phyloP scores from a whole-genome alignment of 768 basidiomycete genomes.

The Russula lepida region DNA sequence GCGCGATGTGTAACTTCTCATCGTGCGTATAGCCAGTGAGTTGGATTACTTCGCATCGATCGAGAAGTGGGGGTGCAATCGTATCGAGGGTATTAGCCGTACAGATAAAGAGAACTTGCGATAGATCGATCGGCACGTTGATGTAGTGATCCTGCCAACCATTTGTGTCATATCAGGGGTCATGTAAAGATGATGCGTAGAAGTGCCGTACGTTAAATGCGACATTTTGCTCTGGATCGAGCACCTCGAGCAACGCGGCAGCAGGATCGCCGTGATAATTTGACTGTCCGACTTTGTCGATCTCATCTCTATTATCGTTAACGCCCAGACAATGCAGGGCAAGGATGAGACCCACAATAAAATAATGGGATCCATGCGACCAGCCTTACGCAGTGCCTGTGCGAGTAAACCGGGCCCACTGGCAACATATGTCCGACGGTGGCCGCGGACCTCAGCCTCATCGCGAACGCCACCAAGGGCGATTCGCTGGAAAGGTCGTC shows the following conservation, averaged over 20 bases:
- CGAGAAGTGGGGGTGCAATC: constrained; percentile 78
- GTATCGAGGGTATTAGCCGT: constrained; percentile 88
- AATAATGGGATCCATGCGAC: constrained; percentile 71
- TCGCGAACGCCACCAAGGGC: constrained; percentile 89
- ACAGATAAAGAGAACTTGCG: constrained; percentile 85
- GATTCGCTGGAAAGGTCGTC: constrained; percentile 85
- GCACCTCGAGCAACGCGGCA: constrained; percentile 83
- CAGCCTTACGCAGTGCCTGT: constrained; percentile 79
- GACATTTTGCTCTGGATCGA: constrained; percentile 92
- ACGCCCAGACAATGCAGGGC: neutral
- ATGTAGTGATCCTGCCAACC: constrained; percentile 74
- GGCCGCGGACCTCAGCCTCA: constrained; percentile 78
- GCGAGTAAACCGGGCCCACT: constrained; percentile 79
- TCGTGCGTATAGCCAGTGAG: constrained; percentile 80
- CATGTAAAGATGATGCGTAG: neutral
- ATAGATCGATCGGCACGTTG: constrained; percentile 81
- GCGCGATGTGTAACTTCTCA: constrained; percentile 87
- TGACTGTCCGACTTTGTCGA: constrained; percentile 83
- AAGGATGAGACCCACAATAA: constrained; percentile 40
- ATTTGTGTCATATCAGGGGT: neutral
- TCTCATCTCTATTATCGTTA: constrained; percentile 50
- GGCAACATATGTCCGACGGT: constrained; percentile 84
- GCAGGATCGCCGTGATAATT: constrained; percentile 90
- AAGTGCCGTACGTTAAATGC: constrained; percentile 53
- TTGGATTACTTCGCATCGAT: constrained; percentile 84